Evolutionary conservation across 2,329 filamentous ascomycete genomes (phyloP).

Genomic region (Helotiales sp.): DNA sequence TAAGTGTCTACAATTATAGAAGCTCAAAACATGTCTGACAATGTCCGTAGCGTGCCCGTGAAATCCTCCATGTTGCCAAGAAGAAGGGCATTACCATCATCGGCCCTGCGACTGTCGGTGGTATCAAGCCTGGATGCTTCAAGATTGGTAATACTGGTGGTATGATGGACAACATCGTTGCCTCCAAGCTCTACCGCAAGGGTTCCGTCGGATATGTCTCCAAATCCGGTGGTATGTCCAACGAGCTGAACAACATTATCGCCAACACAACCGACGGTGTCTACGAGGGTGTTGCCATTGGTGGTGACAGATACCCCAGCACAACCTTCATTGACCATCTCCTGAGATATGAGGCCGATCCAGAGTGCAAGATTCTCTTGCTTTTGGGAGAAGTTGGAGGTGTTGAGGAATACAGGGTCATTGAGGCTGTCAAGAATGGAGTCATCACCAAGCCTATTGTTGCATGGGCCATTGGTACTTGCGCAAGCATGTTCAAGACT

Average conservation of each 20-base stretch:
- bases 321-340: conserved; percentile 99
- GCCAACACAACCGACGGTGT: conserved; percentile 96
- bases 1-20: conserved; percentile 50
- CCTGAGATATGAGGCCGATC: conserved; percentile 93
- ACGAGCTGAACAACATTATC: conserved; percentile 99
- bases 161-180: conserved; percentile 99
- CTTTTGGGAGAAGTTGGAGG: conserved; percentile 98
- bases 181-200: conserved; percentile 99
- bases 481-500: conserved; percentile 99
- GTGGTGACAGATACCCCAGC: conserved; percentile 97
- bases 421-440: conserved; percentile 94
- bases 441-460: conserved; percentile 98
- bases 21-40: conserved; percentile 30
- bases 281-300: conserved; percentile 98
- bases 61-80: conserved; percentile 93
- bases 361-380: conserved; percentile 95
- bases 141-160: conserved; percentile 99
- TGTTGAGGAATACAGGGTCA: conserved; percentile 99
- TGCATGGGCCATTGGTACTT: conserved; percentile 98
- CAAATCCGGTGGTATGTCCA: conserved; percentile 99
- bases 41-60: conserved; percentile 75
- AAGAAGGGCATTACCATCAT: conserved; percentile 99
- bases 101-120: conserved; percentile 95
- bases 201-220: conserved; percentile 98
- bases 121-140: conserved; percentile 98